phyloP scores from a whole-genome alignment of 495 filamentous ascomycete genomes.

The Cercophora newfieldiana region DNA sequence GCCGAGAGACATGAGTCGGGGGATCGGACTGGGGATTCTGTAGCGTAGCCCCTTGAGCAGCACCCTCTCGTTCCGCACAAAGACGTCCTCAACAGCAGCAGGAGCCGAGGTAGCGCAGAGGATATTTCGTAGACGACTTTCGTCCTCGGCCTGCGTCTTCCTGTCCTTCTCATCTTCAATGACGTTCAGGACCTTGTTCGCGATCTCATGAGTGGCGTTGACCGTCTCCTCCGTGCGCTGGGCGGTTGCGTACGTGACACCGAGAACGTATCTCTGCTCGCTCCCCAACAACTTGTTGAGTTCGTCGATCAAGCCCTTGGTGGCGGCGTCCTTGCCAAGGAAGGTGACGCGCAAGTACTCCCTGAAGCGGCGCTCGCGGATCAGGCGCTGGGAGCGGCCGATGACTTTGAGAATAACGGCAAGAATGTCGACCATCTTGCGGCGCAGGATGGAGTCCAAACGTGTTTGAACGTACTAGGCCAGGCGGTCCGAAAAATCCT shows the following conservation, averaged over 20 bases:
- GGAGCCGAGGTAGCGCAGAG: slow-evolving; percentile 9
- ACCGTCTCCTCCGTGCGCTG: slow-evolving; percentile 11
- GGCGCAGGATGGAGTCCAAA: not conserved
- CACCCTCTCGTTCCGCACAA: slow-evolving; percentile 5
- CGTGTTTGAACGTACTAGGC: not conserved
- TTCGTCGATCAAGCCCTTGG: slow-evolving; percentile 16
- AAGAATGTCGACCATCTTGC: slow-evolving; percentile 13
- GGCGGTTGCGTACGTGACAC: slow-evolving; percentile 13
- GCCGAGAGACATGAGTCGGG: slow-evolving; percentile 13
- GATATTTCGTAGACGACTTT: not conserved
- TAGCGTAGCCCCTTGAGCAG: slow-evolving; percentile 16
- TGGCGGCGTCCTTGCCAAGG: slow-evolving; percentile 13
- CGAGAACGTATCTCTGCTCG: slow-evolving; percentile 17
- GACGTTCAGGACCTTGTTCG: not conserved
- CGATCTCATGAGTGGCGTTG: slow-evolving; percentile 6
- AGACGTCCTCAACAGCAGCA: slow-evolving; percentile 9
- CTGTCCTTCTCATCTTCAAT: not conserved
- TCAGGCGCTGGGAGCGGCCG: slow-evolving; percentile 7
- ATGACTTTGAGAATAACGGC: slow-evolving; percentile 14
- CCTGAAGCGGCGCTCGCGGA: slow-evolving; percentile 7
- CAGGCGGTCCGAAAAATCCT: slow-evolving; percentile 16
- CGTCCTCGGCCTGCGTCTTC: slow-evolving; percentile 5
- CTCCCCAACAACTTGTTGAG: slow-evolving; percentile 16
- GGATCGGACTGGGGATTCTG: slow-evolving; percentile 16
- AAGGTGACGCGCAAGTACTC: slow-evolving; percentile 18